Percentiles rank a stretch among this genome's conserved stretches.
These are phyloP conservation scores for Backusella luteola DNA, from an alignment of 192 early-diverging fungal species.

Conservation along the genomic window DNA sequence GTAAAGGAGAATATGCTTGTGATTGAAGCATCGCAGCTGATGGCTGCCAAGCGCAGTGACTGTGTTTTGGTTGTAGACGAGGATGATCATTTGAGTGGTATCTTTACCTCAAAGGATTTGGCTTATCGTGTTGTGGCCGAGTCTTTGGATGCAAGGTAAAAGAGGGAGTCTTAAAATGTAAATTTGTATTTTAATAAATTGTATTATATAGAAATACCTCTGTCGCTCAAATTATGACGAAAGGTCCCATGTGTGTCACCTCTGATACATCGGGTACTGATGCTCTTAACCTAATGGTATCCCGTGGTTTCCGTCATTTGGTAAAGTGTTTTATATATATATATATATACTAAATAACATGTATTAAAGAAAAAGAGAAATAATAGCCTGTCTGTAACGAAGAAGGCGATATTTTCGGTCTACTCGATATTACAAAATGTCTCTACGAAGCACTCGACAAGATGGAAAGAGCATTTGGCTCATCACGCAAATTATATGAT, in stretches of 20 bases:
- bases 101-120: constrained; percentile 85
- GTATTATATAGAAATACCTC: constrained; percentile 38
- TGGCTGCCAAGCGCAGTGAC: constrained; percentile 96
- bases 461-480: constrained; percentile 77
- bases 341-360: background rate
- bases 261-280: constrained; percentile 72
- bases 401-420: constrained; percentile 76
- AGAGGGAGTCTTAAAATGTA: background rate
- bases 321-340: constrained; percentile 22
- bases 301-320: constrained; percentile 75
- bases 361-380: too few species aligned
- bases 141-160: constrained; percentile 54
- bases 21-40: constrained; percentile 76
- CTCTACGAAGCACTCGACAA: constrained; percentile 80
- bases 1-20: constrained; percentile 62
- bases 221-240: constrained; percentile 78
- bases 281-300: constrained; percentile 78
- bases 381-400: constrained; percentile 65
- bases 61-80: constrained; percentile 91
- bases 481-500: constrained; percentile 73
- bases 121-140: constrained; percentile 85
- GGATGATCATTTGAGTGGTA: constrained; percentile 86
- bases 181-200: background rate
- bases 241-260: constrained; percentile 81
- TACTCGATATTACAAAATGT: constrained; percentile 83